Evolutionary conservation across 495 filamentous ascomycete species (phyloP), one percentile per base, ranked within the genome.

Genomic region (Symbiotaphrina buchneri): DNA sequence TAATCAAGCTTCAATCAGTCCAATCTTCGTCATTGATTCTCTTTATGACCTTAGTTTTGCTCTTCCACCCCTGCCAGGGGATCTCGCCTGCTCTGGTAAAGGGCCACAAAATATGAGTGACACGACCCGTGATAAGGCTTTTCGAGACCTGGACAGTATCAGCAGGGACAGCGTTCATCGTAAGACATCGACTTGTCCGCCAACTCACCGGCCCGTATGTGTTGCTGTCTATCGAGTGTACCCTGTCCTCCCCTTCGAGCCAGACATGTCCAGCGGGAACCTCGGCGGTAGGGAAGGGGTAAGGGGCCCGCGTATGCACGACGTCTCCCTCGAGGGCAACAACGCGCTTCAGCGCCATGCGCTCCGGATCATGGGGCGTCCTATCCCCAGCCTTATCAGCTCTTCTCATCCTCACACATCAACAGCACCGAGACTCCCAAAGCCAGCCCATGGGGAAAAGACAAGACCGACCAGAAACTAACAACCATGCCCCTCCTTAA

Each of bases 241-340:
- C 61, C 25, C 51, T 47, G 10, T 58, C 62, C 45, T 81, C 78
- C 0, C 77, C 78, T 42, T 83, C 75, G 11, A 85, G 55, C 78
- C 78, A 85, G 21, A 83, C 55, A 54, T 83, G 74, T 4, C 74
- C 74, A 23, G 54, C 54, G 0, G 76, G 75, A 10, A 85, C 60
- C 19, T 59, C 11, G 37, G 68, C 63, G 5, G 50, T 55, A 1
- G 47, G 34, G 18, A 62, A 52, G 18, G 68, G 58, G 44, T 68
- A 78, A 10, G 72, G 72, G 23, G 57, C 53, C 32, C 62, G 55
- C 3, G 73, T 74, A 7, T 45, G 52, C 13, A 85, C 58, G 2
- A 59, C 50, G 39, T 85, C 78, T 11, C 76, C 76, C 16, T 69
- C 67, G 7, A 85, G 43, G 0, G 60, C 78, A 10, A 81, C 49